Base-by-base conservation (phyloP, 768 basidiomycete species). In the Pholiota conissans region DNA sequence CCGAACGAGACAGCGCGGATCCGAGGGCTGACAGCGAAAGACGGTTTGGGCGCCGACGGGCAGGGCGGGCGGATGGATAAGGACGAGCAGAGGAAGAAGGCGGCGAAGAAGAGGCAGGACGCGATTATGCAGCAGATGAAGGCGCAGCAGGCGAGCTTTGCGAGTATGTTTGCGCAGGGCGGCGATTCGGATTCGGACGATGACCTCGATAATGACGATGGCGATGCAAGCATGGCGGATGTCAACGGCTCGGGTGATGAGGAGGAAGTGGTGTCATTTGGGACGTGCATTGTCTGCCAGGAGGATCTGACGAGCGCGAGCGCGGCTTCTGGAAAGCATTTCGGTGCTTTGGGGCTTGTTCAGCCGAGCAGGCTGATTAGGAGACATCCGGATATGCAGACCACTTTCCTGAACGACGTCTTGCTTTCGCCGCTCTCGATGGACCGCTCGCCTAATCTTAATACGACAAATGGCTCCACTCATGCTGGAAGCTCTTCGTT, bases 281-380 rank as follows among this genome's bases (percentile, higher is more conserved):
- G 96, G 2, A 90, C 89, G n/a, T 99, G 97, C 69, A 98, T 99
- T 60, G 95, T 98, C 9, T 99, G 97, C 64, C 97, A 98, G 69
- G 97, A 98, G 68, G 92, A 95, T 59, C 83, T 98, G 51, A 90
- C 85, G 62, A 66, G 61, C 39, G 50, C 62, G 6, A 65, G 63
- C 48, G 58, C 57, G 18, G 68, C 80, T 2, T 73, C 80, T 14
- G 81, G 83, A 27, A 71, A 72, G 58, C 77, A 91, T 0, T 98
- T 97, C 70, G 97, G 97, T 5, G 84, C 84, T 28, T 83, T 99
- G 16, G 93, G 91, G 1, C 76, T 95, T 46, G 69, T 99, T 6
- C 96, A 98, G 65, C 90, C 95, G 0, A 95, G 95, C 69, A 81
- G 90, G 46, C 74, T 95, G 42, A 78, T 98, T 16, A 84, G 96